Evolutionary conservation across 1,139 yeast species (phyloP).

Genomic region (Sugiyamaella xylanicola): DNA sequence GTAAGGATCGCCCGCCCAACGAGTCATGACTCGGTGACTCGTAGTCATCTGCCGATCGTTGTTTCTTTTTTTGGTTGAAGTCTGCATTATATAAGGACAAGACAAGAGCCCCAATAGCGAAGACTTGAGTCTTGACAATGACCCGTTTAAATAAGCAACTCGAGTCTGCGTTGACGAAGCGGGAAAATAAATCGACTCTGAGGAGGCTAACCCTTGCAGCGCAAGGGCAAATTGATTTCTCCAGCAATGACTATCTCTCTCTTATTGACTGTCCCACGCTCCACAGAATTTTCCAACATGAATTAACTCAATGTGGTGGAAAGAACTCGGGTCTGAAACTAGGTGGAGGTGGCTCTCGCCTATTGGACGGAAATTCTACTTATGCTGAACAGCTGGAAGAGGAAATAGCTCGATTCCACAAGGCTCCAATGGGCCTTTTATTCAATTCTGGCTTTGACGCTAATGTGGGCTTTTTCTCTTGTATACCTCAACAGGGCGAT

Average conservation of each 20-base stretch:
- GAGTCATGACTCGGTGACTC: slow-evolving; percentile 9
- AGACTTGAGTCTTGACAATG: slow-evolving; percentile 8
- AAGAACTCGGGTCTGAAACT: slow-evolving; percentile 13
- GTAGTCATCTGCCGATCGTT: slow-evolving; percentile 10
- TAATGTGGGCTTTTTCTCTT: slow-evolving; percentile 34
- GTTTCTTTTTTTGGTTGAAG: not conserved
- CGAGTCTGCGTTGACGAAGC: slow-evolving; percentile 9
- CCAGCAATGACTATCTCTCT: slow-evolving; percentile 37
- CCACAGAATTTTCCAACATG: slow-evolving; percentile 22
- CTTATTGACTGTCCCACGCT: slow-evolving; percentile 22
- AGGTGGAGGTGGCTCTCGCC: slow-evolving; percentile 38
- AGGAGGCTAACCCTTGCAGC: slow-evolving; percentile 11
- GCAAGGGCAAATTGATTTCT: slow-evolving; percentile 29
- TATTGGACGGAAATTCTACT: slow-evolving; percentile 36
- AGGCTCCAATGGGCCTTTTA: slow-evolving; percentile 31
- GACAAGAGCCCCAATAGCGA: too few species aligned
- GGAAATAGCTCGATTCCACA: slow-evolving; percentile 30
- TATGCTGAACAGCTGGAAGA: slow-evolving; percentile 31
- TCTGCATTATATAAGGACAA: not conserved
- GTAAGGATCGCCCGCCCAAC: not conserved
- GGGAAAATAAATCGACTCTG: slow-evolving; percentile 13
- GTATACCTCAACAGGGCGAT: slow-evolving; percentile 35
- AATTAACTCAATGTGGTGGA: slow-evolving; percentile 18
- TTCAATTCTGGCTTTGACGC: slow-evolving; percentile 39
- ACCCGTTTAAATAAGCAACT: slow-evolving; percentile 6